phyloP scores from a whole-genome alignment of 768 basidiomycete genomes.

The Candolleomyces aberdarensis region DNA sequence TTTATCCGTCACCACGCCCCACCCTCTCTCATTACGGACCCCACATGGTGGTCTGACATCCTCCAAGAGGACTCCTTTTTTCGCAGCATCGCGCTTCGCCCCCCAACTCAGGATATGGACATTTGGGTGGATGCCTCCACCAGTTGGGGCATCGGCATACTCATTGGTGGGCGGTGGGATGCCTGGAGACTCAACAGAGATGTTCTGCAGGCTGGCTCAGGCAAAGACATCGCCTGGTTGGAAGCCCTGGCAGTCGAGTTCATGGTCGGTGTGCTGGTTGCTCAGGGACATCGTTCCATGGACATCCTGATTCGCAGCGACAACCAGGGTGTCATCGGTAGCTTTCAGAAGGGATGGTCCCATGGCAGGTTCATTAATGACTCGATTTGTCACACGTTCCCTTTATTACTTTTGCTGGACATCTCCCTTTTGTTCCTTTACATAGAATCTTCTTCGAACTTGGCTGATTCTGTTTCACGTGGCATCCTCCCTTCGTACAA shows the following conservation, averaged over 20 bases:
- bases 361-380: slow-evolving; percentile 15
- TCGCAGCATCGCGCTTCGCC: slow-evolving; percentile 7
- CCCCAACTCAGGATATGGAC: slow-evolving; percentile 7
- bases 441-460: slow-evolving; percentile 1
- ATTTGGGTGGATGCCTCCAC: slow-evolving; percentile 37
- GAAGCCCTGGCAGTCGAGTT: slow-evolving; percentile 26
- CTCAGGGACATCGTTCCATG: slow-evolving; percentile 7
- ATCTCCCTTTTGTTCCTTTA: slow-evolving; percentile 4
- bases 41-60: slow-evolving; percentile 28
- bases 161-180: slow-evolving; percentile 24
- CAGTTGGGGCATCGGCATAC: slow-evolving; percentile 35
- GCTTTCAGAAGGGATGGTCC: slow-evolving; percentile 16
- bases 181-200: slow-evolving; percentile 19
- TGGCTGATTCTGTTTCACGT: slow-evolving; percentile 6
- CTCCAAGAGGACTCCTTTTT: slow-evolving; percentile 9
- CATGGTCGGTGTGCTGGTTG: slow-evolving; percentile 3
- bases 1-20: background rate
- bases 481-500: background rate
- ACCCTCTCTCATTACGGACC: slow-evolving; percentile 16
- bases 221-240: slow-evolving; percentile 19
- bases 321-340: slow-evolving; percentile 32
- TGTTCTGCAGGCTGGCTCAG: slow-evolving; percentile 6
- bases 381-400: slow-evolving; percentile 9
- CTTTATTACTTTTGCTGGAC: slow-evolving; percentile 4
- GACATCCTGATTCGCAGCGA: slow-evolving; percentile 30